Base-by-base conservation (phyloP, 208 protist species). In the Angomonas ambiguus region DNA sequence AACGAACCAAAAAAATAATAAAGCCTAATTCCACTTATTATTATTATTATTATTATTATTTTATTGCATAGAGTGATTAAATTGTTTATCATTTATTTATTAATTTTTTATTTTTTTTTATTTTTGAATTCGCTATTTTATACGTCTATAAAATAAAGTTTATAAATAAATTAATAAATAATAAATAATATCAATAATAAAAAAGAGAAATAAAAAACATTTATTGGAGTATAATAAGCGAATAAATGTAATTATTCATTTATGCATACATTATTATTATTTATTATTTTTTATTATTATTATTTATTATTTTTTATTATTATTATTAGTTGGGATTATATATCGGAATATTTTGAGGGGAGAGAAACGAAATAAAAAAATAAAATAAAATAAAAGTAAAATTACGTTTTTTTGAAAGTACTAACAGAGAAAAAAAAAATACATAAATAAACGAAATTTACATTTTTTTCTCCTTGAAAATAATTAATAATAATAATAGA, bases 31-130 rank as follows among this genome's bases (percentile, higher is more conserved):
- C 51, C 20, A 18, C 20, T 24, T 58, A 10, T 30, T 62, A 62
- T n/a, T 18, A 62, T 32, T 32, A 62, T 62, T 41, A 42, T 45
- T 45, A 45, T 45, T 45, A 45, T 45, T 45, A 45, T 45, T 45
- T n/a, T 45, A 16, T n/a, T 45, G 8, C 11, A n/a, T 45, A 16
- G 38, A n/a, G 16, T 45, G 38, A 45, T 16, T 45, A 16, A 8
- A 8, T 62, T 25, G 8, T 33, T 30, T n/a, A 22, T 42, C 11
- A 22, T 30, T 22, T 16, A 45, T 45, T 45, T 45, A 51, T 25
- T 20, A 51, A 42, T 10, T 4, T 25, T 65, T 51, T 49, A 51
- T 42, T 65, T 51, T 51, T 35, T 65, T 65, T 65, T 65, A 51
- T 25, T 20, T 31, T 65, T 65, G 56, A 5, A 38, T n/a, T n/a